Percentiles rank a stretch among this genome's conserved stretches.
Evolutionary conservation across 768 basidiomycete genomes (phyloP).

Genomic region (Trametes elegans): DNA sequence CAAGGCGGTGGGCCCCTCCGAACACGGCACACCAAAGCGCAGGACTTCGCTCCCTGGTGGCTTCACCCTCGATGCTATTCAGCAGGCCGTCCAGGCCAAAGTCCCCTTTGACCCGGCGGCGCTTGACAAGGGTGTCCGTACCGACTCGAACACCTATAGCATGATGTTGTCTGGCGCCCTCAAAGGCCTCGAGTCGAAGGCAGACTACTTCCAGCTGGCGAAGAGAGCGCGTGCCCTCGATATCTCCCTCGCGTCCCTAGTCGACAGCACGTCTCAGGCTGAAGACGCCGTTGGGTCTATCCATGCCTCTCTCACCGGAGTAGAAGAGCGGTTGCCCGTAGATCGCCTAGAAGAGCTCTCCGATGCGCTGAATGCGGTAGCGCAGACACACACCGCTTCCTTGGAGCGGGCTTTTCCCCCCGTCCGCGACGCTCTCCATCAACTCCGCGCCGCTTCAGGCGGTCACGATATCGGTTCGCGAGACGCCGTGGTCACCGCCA

Average conservation of each 20-base stretch:
- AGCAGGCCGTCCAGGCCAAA: constrained; percentile 34
- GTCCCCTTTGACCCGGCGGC: constrained; percentile 55
- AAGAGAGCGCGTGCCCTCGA: constrained; percentile 56
- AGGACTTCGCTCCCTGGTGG: constrained; percentile 37
- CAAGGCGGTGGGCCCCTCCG: constrained; percentile 22
- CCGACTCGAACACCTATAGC: constrained; percentile 65
- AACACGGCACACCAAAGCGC: constrained; percentile 30
- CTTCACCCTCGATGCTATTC: constrained; percentile 35
- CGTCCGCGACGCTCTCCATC: constrained; percentile 52
- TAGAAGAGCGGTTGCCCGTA: constrained; percentile 29
- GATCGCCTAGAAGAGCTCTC: constrained; percentile 38
- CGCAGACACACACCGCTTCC: constrained; percentile 34
- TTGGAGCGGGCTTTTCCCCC: constrained; percentile 50
- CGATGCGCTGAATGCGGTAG: constrained; percentile 35
- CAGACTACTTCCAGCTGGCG: constrained; percentile 49
- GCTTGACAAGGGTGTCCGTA: constrained; percentile 66
- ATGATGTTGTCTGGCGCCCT: constrained; percentile 59
- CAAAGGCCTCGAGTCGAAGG: constrained; percentile 47
- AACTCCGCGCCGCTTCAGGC: constrained; percentile 50
- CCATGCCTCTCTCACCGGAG: constrained; percentile 34
- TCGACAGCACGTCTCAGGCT: constrained; percentile 36
- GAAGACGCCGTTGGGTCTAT: constrained; percentile 38
- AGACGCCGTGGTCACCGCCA: constrained; percentile 46
- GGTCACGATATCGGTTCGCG: constrained; percentile 43
- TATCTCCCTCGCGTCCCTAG: constrained; percentile 34